A percentile compares a stretch with the other conserved stretches of the same genome.
Conservation (phyloP, 73 alveolate species). For the Tetrahymena malaccensis region DNA sequence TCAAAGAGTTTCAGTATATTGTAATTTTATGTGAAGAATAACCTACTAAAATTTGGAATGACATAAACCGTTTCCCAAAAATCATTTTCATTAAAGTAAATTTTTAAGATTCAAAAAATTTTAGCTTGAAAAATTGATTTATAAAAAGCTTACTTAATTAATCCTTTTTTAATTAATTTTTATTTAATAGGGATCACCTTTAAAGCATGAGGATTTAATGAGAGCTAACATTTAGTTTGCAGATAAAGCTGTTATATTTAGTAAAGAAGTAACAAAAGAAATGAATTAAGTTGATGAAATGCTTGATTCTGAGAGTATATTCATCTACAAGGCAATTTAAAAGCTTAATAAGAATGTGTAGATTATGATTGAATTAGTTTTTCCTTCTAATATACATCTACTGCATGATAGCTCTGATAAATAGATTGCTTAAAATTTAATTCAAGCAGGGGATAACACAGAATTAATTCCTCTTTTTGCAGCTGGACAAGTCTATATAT, state of each 20-base stretch:
- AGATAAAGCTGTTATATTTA: slow-evolving; percentile 94
- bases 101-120: no score
- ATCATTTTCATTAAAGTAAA: slow-evolving; percentile 53
- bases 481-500: slow-evolving; percentile 93
- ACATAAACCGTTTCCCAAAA: slow-evolving; percentile 75
- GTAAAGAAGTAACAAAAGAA: slow-evolving; percentile 62
- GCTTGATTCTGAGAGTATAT: slow-evolving; percentile 92
- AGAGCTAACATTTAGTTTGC: slow-evolving; percentile 96
- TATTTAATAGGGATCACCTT: slow-evolving; percentile 70
- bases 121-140: no score
- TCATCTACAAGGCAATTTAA: slow-evolving; percentile 89
- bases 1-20: slow-evolving; percentile 73
- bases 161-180: slow-evolving; percentile 36
- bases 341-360: slow-evolving; percentile 83
- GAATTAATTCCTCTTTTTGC: slow-evolving; percentile 73
- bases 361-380: slow-evolving; percentile 90
- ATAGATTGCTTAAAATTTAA: slow-evolving; percentile 3
- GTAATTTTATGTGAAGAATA: slow-evolving; percentile 76
- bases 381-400: slow-evolving; percentile 85
- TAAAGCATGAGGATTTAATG: slow-evolving; percentile 75
- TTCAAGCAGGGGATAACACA: not conserved
- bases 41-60: slow-evolving; percentile 87
- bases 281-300: slow-evolving; percentile 72
- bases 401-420: slow-evolving; percentile 68
- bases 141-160: slow-evolving; percentile 39